Percentiles rank a stretch among this genome's conserved stretches.
These are phyloP conservation scores for Candida koratica DNA, from an alignment of 805 yeast genomes.

Conservation along the genomic window DNA sequence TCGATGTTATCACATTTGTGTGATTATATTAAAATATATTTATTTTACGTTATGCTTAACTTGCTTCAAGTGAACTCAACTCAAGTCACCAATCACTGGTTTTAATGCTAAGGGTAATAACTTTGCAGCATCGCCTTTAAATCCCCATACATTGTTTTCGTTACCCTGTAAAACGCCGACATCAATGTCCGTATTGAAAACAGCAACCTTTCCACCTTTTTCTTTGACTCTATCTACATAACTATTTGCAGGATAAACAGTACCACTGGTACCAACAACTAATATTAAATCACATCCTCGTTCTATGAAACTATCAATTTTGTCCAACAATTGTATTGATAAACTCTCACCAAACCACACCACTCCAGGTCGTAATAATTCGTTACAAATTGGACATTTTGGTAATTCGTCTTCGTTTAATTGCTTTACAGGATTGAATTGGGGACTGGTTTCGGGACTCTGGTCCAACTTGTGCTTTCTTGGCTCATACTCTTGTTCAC, in stretches of 20 bases:
- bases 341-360: constrained; percentile 94
- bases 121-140: constrained; percentile 75
- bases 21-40: not conserved
- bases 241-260: constrained; percentile 90
- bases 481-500: constrained; percentile 32
- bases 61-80: too few relatives aligned
- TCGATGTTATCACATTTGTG: not conserved
- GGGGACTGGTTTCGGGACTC: constrained; percentile 26
- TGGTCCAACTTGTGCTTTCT: constrained; percentile 13
- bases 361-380: constrained; percentile 77
- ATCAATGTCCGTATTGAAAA: constrained; percentile 71
- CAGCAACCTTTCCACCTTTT: constrained; percentile 78
- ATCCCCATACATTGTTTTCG: constrained; percentile 57
- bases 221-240: constrained; percentile 72
- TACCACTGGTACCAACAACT: constrained; percentile 82
- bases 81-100: constrained; percentile 33
- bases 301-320: constrained; percentile 68
- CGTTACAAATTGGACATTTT: constrained; percentile 69
- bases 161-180: constrained; percentile 39
- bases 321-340: constrained; percentile 58
- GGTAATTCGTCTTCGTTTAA: constrained; percentile 58
- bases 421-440: constrained; percentile 44
- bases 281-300: constrained; percentile 63
- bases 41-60: constrained; percentile 5
- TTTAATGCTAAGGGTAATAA: constrained; percentile 63